Conservation (phyloP, 2,329 filamentous ascomycete genomes). For the Fusarium pininemorale region DNA sequence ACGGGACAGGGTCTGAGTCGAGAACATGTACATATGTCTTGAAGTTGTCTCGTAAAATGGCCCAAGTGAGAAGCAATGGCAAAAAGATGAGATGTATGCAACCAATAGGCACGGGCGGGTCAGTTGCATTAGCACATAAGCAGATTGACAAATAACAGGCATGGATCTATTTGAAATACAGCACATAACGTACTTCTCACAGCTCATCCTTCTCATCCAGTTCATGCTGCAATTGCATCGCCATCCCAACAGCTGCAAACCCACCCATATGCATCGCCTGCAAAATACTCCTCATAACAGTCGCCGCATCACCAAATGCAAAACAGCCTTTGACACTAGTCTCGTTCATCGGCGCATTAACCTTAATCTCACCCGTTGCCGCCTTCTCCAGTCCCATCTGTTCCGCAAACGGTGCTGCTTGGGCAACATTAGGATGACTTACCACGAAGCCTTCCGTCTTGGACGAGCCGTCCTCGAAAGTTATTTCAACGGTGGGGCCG, state of each 20-base stretch:
- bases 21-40: neutral
- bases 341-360: conserved; percentile 55
- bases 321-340: conserved; percentile 62
- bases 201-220: conserved; percentile 43
- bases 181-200: neutral
- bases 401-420: conserved; percentile 53
- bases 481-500: conserved; percentile 46
- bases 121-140: neutral
- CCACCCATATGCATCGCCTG: conserved; percentile 44
- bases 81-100: neutral
- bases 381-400: conserved; percentile 56
- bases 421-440: conserved; percentile 49
- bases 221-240: conserved; percentile 40
- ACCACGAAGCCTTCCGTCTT: conserved; percentile 53
- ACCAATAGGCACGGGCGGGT: neutral
- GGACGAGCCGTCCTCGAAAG: conserved; percentile 52
- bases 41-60: neutral
- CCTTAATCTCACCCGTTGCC: conserved; percentile 55
- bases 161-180: neutral
- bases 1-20: neutral
- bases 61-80: neutral
- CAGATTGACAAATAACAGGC: neutral
- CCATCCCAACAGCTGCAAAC: conserved; percentile 42
- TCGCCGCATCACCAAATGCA: conserved; percentile 61
- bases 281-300: conserved; percentile 43